Base-by-base conservation (phyloP, 176 grass and related monocot species). In the Aegilops umbellulata region DNA sequence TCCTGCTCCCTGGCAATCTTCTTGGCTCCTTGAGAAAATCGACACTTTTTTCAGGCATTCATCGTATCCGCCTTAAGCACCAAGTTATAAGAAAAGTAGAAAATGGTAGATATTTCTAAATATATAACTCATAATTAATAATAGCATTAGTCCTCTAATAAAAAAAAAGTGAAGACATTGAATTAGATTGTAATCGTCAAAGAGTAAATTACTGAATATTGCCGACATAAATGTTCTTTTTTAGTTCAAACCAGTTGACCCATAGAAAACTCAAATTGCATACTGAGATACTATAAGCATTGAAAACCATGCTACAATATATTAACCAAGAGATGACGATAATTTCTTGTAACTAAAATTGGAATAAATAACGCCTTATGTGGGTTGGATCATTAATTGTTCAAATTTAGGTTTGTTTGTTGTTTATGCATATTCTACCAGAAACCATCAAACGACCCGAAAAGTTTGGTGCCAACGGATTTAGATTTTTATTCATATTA, bases 231-330 rank as follows among this genome's bases (percentile, higher is more conserved):
- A 44, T 44, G 10, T 44, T 44, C 10, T 44, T 44, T 42, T 44
- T 44, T 44, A 0, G 0, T 44, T 44, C 41, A 26, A 94, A 91
- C 10, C 80, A 79, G 79, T 92, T 95, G 38, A 86, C 73, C 62
- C 80, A 87, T 22, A 85, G 32, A 34, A 95, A 95, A 81, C 85
- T 92, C 60, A 91, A 74, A 69, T 80, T 91, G 27, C 65, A 41
- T 6, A 78, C 19, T 42, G 49, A 66, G 76, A 41, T 26, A 61
- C 11, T 29, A 26, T 66, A 22, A 75, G 36, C 57, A 64, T 27
- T 58, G 26, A 35, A 53, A 72, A 72, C 1, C 3, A 39, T 30
- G 29, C 8, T 34, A 25, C 55, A 6, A 22, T 82, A 61, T 35
- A 78, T 78, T 22, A 71, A 65, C 25, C 38, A 69, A 69, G 53